Conservation (phyloP, 192 early-diverging fungal species). For the Diversispora eburnea region DNA sequence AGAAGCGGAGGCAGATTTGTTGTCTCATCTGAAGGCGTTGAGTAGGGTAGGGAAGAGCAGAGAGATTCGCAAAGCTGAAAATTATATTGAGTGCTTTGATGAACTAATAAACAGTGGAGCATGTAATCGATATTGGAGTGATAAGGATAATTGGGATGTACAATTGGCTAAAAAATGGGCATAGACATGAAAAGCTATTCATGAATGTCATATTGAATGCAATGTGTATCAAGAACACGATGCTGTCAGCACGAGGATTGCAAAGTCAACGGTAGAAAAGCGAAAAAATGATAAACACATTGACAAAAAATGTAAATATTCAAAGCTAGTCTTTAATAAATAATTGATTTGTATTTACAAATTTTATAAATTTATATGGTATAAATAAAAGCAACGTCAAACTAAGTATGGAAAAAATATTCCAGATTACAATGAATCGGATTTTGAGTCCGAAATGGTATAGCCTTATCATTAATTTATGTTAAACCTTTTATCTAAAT, state of each 20-base stretch:
- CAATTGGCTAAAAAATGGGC: background rate
- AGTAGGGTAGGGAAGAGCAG: background rate
- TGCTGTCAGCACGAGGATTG: background rate
- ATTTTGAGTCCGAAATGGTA: conserved; percentile 13
- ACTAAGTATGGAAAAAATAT: conserved; percentile 15
- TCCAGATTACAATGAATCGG: conserved; percentile 2
- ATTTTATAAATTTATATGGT: too few relatives aligned
- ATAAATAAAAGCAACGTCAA: background rate
- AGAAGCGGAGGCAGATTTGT: conserved; percentile 1
- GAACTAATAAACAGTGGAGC: background rate
- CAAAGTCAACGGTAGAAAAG: conserved; percentile 3
- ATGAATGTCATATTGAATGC: conserved; percentile 5
- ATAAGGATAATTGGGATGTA: background rate
- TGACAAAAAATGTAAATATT: too few relatives aligned
- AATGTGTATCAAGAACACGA: conserved; percentile 4
- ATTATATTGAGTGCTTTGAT: background rate
- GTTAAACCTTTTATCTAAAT: conserved; percentile 5
- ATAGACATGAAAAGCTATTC: background rate
- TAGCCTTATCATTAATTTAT: background rate
- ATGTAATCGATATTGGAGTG: conserved; percentile 4
- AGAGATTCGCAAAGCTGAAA: background rate
- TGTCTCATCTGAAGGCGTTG: background rate
- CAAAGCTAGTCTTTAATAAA: too few relatives aligned
- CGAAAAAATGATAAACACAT: background rate
- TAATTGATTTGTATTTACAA: too few relatives aligned